These are phyloP conservation scores for Euclidium syriacum DNA, from an alignment of 345 rosid species.

Conservation along the genomic window DNA sequence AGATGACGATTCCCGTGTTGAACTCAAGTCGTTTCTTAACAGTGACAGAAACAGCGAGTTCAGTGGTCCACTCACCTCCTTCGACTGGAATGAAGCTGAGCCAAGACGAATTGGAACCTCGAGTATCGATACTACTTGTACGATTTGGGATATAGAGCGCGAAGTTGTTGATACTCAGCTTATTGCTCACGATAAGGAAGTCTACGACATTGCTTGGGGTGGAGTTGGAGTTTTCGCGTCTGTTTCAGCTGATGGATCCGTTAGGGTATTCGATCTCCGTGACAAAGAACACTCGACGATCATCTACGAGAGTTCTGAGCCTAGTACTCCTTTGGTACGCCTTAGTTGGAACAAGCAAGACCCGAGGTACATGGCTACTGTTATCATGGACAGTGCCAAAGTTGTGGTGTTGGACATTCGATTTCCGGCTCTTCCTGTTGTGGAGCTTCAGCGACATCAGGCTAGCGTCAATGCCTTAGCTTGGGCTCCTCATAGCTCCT, in stretches of 20 bases:
- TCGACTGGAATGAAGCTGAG: conserved; percentile 96
- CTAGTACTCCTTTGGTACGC: conserved; percentile 72
- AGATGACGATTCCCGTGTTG: conserved; percentile 60
- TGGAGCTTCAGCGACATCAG: conserved; percentile 83
- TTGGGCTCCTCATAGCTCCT: conserved; percentile 93
- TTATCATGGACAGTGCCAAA: conserved; percentile 83
- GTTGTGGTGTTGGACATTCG: conserved; percentile 83
- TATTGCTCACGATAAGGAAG: conserved; percentile 92
- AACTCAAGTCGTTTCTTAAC: conserved; percentile 55
- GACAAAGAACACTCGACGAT: conserved; percentile 94
- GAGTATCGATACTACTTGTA: conserved; percentile 88
- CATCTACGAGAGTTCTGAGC: conserved; percentile 83
- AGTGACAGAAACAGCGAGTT: conserved; percentile 84
- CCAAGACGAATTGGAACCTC: conserved; percentile 89
- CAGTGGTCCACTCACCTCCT: conserved; percentile 89
- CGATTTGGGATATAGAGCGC: conserved; percentile 89
- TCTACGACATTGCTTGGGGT: conserved; percentile 94
- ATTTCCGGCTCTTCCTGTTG: conserved; percentile 80
- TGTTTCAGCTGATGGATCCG: conserved; percentile 82
- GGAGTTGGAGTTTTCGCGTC: conserved; percentile 92
- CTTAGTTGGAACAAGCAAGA: conserved; percentile 97
- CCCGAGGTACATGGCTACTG: conserved; percentile 93
- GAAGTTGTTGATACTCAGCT: conserved; percentile 86
- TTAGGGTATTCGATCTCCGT: conserved; percentile 77
- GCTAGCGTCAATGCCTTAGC: conserved; percentile 84